Conservation (phyloP, 2,329 filamentous ascomycete species). For the Emergomyces pasteurianus region DNA sequence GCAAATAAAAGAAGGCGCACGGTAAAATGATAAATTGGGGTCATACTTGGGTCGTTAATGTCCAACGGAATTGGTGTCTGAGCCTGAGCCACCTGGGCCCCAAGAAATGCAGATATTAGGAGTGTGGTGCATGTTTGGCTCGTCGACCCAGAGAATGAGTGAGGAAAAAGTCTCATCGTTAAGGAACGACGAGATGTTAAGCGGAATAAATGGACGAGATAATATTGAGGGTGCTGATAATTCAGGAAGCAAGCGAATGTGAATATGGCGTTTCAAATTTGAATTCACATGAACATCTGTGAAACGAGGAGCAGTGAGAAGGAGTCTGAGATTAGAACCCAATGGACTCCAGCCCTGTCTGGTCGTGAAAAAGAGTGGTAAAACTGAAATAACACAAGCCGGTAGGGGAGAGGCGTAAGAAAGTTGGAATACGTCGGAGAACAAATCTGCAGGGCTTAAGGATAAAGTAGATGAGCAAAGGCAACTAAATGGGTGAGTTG, state of each 20-base stretch:
- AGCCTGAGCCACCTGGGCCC: constrained; percentile 14
- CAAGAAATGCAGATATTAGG: constrained; percentile 11
- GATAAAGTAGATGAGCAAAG: neutral
- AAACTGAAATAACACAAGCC: neutral
- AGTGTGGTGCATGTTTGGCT: constrained; percentile 9
- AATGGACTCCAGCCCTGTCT: neutral
- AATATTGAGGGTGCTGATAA: neutral
- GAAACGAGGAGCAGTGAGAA: no score
- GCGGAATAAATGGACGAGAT: neutral
- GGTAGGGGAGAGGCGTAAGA: neutral
- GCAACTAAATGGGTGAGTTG: no score
- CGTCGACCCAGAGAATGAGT: neutral
- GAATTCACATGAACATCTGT: neutral
- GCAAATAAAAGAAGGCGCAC: neutral
- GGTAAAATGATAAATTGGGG: neutral
- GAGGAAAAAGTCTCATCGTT: constrained; percentile 6
- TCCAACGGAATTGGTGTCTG: constrained; percentile 16
- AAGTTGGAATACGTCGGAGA: neutral
- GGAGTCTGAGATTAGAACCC: neutral
- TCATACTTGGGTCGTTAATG: constrained; percentile 17
- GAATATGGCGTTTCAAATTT: neutral
- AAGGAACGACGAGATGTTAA: neutral
- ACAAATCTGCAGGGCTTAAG: neutral
- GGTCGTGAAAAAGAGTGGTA: neutral
- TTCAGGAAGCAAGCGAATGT: neutral